Conservation (phyloP, 1,284 basidiomycete species). For the Puccinia polysora region DNA sequence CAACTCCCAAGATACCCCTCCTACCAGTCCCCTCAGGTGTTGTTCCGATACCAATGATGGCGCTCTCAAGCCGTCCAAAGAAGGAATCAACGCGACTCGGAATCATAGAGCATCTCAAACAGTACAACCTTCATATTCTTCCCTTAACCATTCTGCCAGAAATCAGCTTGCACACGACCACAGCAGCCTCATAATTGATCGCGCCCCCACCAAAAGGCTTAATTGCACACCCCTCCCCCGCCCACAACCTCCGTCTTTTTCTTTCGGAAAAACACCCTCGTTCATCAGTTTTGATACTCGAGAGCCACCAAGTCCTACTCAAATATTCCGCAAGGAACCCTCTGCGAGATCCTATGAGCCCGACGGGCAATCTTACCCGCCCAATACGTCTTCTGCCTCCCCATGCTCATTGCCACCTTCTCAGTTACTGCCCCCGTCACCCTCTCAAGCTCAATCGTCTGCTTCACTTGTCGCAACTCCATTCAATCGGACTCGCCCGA, state of each 20-base stretch:
- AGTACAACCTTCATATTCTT: background rate
- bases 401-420: background rate
- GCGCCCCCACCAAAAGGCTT: background rate
- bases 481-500: background rate
- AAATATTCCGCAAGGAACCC: background rate
- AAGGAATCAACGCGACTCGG: background rate
- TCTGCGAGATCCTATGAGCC: background rate
- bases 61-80: background rate
- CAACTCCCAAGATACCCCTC: background rate
- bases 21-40: background rate
- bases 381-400: background rate
- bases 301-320: background rate
- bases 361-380: too few relatives aligned
- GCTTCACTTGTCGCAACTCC: background rate
- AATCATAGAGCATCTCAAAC: background rate
- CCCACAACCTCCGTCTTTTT: background rate
- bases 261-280: conserved; percentile 24
- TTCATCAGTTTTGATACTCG: conserved; percentile 17
- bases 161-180: background rate
- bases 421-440: background rate
- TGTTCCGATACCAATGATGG: background rate
- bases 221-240: background rate
- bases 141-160: background rate
- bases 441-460: background rate
- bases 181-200: background rate